phyloP scores from a whole-genome alignment of 2,329 filamentous ascomycete species.

The Alternaria alternata region DNA sequence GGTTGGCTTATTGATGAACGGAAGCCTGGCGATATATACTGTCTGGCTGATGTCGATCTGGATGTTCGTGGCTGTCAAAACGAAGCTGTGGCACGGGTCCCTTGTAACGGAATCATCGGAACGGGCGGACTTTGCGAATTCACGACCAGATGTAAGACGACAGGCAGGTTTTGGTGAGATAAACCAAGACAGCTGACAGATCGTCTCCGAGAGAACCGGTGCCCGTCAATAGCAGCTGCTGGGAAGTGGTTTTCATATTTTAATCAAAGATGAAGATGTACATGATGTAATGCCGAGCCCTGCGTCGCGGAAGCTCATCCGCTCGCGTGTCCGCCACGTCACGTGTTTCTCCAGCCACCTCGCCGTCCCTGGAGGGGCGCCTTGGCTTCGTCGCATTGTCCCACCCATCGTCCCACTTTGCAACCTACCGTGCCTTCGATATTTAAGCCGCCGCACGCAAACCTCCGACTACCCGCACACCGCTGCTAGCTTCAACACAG shows the following conservation, averaged over 20 bases:
- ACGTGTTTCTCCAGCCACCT: constrained; percentile 7
- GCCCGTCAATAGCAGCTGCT: not conserved
- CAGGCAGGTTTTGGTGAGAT: not conserved
- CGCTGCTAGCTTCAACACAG: not conserved
- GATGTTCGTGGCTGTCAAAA: constrained; percentile 11
- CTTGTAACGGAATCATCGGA: constrained; percentile 19
- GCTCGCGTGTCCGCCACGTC: constrained; percentile 5
- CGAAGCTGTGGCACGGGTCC: constrained; percentile 22
- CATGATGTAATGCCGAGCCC: constrained; percentile 11
- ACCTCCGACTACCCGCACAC: not conserved
- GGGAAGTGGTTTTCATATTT: not conserved
- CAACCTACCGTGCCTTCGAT: not conserved
- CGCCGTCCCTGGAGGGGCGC: not conserved
- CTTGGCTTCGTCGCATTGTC: not conserved
- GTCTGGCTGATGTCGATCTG: not conserved
- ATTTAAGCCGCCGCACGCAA: not conserved
- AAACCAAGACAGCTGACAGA: constrained; percentile 14
- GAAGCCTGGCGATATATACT: constrained; percentile 8
- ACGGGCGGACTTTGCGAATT: constrained; percentile 4
- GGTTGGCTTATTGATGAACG: not conserved
- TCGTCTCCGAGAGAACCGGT: constrained; percentile 19
- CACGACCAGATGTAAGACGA: constrained; percentile 5
- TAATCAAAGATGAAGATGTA: not conserved
- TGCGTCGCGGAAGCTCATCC: constrained; percentile 1
- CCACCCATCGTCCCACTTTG: not conserved